A percentile compares a stretch with the other conserved stretches of the same genome.
phyloP scores from a whole-genome alignment of 495 filamentous ascomycete species.

The Penicillium silybi region DNA sequence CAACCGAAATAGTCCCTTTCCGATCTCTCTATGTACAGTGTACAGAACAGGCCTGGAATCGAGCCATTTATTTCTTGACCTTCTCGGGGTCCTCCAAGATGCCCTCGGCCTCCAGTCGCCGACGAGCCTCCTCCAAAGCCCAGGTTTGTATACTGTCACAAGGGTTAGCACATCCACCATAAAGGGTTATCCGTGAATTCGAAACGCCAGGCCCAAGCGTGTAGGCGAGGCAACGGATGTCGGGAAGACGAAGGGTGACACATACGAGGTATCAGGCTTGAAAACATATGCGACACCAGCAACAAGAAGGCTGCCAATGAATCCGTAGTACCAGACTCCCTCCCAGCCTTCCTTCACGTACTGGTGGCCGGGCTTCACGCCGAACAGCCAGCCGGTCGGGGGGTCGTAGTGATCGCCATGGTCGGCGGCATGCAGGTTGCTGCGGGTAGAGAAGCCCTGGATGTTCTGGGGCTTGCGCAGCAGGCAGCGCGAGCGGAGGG shows the following conservation, averaged over 20 bases:
- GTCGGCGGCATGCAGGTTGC: constrained; percentile 40
- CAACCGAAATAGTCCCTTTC: constrained; percentile 32
- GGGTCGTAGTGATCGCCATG: constrained; percentile 86
- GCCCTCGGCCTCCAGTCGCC: constrained; percentile 90
- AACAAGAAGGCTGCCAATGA: constrained; percentile 74
- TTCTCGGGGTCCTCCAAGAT: constrained; percentile 75
- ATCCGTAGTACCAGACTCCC: constrained; percentile 79
- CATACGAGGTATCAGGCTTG: constrained; percentile 98
- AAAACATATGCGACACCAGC: constrained; percentile 84
- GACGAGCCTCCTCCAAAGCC: constrained; percentile 93
- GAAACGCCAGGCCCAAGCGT: background rate
- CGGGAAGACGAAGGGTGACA: constrained; percentile 21
- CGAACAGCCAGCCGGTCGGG: constrained; percentile 86
- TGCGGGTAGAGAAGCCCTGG: constrained; percentile 43
- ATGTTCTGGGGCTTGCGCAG: constrained; percentile 35
- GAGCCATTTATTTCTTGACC: constrained; percentile 33
- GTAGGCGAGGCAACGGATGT: background rate
- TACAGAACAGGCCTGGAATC: constrained; percentile 30
- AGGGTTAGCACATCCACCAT: constrained; percentile 19
- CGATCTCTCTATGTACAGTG: constrained; percentile 48
- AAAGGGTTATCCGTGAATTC: constrained; percentile 1
- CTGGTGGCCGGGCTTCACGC: constrained; percentile 88
- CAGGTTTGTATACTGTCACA: constrained; percentile 89
- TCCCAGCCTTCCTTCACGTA: constrained; percentile 97
- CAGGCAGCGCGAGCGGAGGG: constrained; percentile 41